Evolutionary conservation across 2,329 filamentous ascomycete genomes (phyloP).

Genomic region (Rutstroemia sp.): DNA sequence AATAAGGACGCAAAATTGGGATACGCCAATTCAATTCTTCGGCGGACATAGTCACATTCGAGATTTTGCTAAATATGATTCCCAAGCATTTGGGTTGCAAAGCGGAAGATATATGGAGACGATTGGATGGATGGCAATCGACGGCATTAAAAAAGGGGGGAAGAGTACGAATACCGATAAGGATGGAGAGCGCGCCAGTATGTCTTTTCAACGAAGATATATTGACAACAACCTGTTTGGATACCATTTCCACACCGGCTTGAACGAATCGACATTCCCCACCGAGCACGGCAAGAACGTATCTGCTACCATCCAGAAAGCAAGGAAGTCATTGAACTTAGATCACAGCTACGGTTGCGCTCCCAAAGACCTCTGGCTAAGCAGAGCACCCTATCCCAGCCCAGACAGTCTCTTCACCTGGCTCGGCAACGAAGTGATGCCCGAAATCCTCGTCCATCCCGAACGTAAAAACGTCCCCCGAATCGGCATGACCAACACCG

Average conservation of each 20-base stretch:
- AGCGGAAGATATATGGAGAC: conserved; percentile 94
- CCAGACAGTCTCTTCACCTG: conserved; percentile 73
- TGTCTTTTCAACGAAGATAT: conserved; percentile 70
- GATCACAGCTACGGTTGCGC: conserved; percentile 77
- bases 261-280: conserved; percentile 64
- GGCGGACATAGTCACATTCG: conserved; percentile 87
- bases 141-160: conserved; percentile 41
- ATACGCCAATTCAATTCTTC: conserved; percentile 84
- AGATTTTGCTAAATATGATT: conserved; percentile 74
- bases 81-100: conserved; percentile 69
- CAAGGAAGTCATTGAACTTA: conserved; percentile 62
- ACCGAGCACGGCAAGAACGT: conserved; percentile 70
- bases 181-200: conserved; percentile 27
- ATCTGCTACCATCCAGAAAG: conserved; percentile 59
- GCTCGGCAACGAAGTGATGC: conserved; percentile 70
- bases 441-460: conserved; percentile 52
- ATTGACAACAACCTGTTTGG: conserved; percentile 92
- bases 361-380: conserved; percentile 75
- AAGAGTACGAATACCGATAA: conserved; percentile 19
- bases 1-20: conserved; percentile 69
- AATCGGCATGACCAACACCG: conserved; percentile 78
- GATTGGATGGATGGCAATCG: conserved; percentile 84
- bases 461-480: conserved; percentile 53
- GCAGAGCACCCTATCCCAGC: conserved; percentile 64
- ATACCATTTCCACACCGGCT: conserved; percentile 70